Conservation (phyloP, 2,329 filamentous ascomycete species). For the Aspergillus sp. region DNA sequence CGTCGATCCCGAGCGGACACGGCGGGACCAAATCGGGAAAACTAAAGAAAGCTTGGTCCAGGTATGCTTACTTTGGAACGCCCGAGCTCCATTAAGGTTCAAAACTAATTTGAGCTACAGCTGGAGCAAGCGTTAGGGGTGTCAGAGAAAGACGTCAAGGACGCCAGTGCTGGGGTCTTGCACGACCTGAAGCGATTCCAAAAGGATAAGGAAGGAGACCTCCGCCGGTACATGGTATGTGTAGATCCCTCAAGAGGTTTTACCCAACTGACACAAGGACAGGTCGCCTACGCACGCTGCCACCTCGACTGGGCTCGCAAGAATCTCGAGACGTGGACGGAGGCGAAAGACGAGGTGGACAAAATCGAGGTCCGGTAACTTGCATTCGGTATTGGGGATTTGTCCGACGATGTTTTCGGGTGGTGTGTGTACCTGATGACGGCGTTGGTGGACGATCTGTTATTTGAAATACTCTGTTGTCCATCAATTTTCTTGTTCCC, state of each 20-base stretch:
- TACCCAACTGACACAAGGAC: constrained; percentile 13
- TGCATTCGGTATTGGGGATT: not conserved
- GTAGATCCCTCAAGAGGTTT: not conserved
- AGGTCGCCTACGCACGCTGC: constrained; percentile 90
- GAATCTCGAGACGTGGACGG: constrained; percentile 88
- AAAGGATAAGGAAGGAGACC: constrained; percentile 89
- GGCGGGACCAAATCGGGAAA: constrained; percentile 92
- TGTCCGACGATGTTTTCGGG: not conserved
- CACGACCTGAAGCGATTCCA: constrained; percentile 93
- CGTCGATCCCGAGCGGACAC: constrained; percentile 88
- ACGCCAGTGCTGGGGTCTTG: constrained; percentile 84
- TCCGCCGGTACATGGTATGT: constrained; percentile 92
- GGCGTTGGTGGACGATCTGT: constrained; percentile 9
- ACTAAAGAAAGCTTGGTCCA: constrained; percentile 80
- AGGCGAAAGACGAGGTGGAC: constrained; percentile 80
- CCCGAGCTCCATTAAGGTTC: not conserved
- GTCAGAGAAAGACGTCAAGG: constrained; percentile 86
- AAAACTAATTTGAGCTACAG: constrained; percentile 45
- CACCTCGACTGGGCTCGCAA: constrained; percentile 94
- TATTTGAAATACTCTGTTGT: not conserved
- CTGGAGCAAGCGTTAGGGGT: constrained; percentile 88
- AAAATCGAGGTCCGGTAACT: constrained; percentile 65
- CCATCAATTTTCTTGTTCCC: not conserved
- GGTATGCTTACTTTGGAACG: constrained; percentile 32
- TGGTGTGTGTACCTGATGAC: not conserved